Conservation (phyloP, 2,329 filamentous ascomycete genomes). For the Colletotrichum gigasporum region DNA sequence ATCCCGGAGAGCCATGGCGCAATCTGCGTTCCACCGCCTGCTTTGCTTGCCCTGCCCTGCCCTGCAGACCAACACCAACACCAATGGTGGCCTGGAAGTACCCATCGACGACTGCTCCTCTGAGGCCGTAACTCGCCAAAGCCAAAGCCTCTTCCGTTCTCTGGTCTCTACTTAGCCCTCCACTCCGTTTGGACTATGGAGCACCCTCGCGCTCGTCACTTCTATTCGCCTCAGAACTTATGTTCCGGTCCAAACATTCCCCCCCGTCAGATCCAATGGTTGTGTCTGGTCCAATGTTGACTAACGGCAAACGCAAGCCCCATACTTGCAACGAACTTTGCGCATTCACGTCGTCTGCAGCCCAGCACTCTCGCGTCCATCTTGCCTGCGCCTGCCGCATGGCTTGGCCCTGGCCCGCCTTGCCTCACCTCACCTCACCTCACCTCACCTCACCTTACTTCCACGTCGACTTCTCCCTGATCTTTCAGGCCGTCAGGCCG, state of each 20-base stretch:
- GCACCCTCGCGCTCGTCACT: too few relatives aligned
- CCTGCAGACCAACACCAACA: too few relatives aligned
- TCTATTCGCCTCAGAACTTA: not conserved
- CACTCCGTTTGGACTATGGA: too few relatives aligned
- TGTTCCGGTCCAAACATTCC: conserved; percentile 10
- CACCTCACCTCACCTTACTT: not conserved
- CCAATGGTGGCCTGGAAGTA: too few relatives aligned
- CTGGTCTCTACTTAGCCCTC: not conserved
- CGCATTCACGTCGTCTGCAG: conserved; percentile 18
- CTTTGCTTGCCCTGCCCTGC: not conserved
- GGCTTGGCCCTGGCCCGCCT: not conserved
- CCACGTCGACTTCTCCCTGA: too few relatives aligned
- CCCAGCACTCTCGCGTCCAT: conserved; percentile 6
- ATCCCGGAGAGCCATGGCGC: conserved; percentile 27
- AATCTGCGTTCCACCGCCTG: not conserved
- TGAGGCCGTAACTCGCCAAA: not conserved
- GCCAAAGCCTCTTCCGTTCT: not conserved
- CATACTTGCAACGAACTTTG: conserved; percentile 29
- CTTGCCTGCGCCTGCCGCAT: conserved; percentile 1
- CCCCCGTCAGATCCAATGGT: conserved; percentile 7
- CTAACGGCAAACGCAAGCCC: conserved; percentile 29
- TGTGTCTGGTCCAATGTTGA: conserved; percentile 28
- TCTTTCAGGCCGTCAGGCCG: not conserved
- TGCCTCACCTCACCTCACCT: not conserved
- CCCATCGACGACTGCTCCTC: too few relatives aligned